Evolutionary conservation across 2,329 filamentous ascomycete genomes (phyloP).

Genomic region (Aspergillus sojae): DNA sequence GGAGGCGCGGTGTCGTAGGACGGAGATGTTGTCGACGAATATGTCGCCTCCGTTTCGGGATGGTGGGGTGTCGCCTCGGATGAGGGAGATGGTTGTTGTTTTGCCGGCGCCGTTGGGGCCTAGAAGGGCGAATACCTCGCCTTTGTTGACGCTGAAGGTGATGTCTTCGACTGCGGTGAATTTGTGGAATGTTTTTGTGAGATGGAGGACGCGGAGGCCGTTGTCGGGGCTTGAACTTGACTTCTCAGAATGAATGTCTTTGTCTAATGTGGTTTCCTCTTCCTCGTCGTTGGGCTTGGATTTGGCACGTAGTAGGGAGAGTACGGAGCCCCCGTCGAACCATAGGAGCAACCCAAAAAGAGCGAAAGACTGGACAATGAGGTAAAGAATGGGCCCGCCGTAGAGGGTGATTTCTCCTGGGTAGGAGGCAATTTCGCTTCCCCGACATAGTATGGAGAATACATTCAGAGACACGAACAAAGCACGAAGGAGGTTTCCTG

Average conservation of each 20-base stretch:
- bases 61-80: conserved; percentile 84
- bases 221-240: conserved; percentile 59
- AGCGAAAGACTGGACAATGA: conserved; percentile 71
- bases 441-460: conserved; percentile 75
- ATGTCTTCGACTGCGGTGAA: conserved; percentile 85
- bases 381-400: conserved; percentile 81
- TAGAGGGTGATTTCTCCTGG: conserved; percentile 74
- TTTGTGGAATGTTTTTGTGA: conserved; percentile 77
- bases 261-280: conserved; percentile 45
- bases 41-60: conserved; percentile 73
- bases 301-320: conserved; percentile 54
- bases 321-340: conserved; percentile 74
- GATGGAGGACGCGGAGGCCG: conserved; percentile 75
- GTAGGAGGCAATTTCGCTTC: conserved; percentile 65
- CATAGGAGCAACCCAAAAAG: conserved; percentile 75
- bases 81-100: conserved; percentile 83
- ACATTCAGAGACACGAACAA: conserved; percentile 79
- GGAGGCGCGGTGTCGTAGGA: conserved; percentile 69
- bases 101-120: conserved; percentile 93
- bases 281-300: conserved; percentile 49
- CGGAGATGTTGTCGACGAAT: conserved; percentile 75
- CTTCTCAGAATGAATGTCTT: conserved; percentile 68
- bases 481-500: conserved; percentile 73
- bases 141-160: conserved; percentile 76
- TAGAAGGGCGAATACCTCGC: conserved; percentile 85